A percentile compares a stretch with the other conserved stretches of the same genome.
phyloP scores from a whole-genome alignment of 1,284 basidiomycete genomes.

The Laetiporus sulphureus region DNA sequence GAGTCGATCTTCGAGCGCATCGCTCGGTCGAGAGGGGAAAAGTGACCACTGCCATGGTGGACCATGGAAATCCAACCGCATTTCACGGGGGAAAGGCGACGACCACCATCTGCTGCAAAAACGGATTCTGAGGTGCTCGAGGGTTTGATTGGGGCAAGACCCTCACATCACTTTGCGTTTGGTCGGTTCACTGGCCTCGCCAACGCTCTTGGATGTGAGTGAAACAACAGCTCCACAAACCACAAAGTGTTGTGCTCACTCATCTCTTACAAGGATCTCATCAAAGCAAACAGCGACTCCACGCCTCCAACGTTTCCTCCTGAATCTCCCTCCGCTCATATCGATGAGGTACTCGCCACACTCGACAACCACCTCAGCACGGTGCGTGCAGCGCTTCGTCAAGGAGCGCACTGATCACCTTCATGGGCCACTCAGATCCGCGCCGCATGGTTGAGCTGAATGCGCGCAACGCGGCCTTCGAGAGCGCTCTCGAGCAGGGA shows the following conservation, averaged over 20 bases:
- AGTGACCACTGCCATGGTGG: constrained; percentile 67
- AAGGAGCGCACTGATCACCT: constrained; percentile 75
- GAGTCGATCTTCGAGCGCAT: constrained; percentile 87
- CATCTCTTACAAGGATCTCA: constrained; percentile 53
- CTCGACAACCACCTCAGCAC: constrained; percentile 57
- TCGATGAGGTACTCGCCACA: constrained; percentile 32
- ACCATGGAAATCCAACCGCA: constrained; percentile 74
- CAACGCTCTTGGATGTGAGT: constrained; percentile 72
- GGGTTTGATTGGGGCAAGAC: constrained; percentile 53
- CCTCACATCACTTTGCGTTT: constrained; percentile 73
- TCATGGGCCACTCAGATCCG: constrained; percentile 85
- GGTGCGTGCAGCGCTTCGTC: constrained; percentile 63
- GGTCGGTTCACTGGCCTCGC: constrained; percentile 77
- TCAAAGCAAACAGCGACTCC: constrained; percentile 36
- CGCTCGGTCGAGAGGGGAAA: constrained; percentile 40
- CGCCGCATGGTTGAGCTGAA: constrained; percentile 68
- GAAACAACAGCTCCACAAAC: not conserved
- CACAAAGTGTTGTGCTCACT: too few relatives aligned
- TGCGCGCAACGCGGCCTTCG: constrained; percentile 67
- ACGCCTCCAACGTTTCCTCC: constrained; percentile 9
- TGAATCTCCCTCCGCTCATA: constrained; percentile 17
- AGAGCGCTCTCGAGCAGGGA: constrained; percentile 56
- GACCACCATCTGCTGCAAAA: constrained; percentile 66
- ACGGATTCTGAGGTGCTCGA: constrained; percentile 72
- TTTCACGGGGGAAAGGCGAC: constrained; percentile 82